Conservation (phyloP, 148 eudicot genomes). For the Rhododendron ovatum region DNA sequence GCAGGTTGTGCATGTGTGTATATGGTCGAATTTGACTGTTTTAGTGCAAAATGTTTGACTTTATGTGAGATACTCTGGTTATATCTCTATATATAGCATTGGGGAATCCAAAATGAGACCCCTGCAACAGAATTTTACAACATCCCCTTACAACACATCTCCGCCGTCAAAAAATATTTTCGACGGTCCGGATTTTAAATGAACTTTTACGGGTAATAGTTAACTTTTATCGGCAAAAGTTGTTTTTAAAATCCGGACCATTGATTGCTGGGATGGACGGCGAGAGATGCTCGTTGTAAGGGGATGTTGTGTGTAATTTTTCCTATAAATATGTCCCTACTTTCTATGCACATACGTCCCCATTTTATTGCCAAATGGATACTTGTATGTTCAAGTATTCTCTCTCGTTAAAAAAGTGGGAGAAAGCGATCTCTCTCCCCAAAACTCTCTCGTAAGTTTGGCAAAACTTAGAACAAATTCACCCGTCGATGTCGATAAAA, state of each 20-base stretch:
- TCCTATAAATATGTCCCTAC: too few species aligned
- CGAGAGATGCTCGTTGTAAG: too few species aligned
- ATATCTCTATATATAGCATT: neutral
- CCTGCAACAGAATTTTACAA: too few species aligned
- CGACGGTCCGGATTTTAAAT: too few species aligned
- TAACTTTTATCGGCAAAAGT: too few species aligned
- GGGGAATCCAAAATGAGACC: too few species aligned
- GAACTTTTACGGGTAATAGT: too few species aligned
- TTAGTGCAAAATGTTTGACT: neutral
- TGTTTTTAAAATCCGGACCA: too few species aligned
- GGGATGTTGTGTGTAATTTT: too few species aligned
- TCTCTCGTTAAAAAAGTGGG: neutral
- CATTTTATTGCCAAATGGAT: neutral
- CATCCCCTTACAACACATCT: too few species aligned
- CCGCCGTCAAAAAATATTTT: too few species aligned
- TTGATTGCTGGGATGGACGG: too few species aligned
- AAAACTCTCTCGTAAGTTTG: neutral
- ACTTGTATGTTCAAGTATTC: neutral
- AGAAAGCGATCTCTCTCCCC: neutral
- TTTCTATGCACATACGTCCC: neutral
- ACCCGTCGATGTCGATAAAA: neutral
- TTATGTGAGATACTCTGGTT: neutral
- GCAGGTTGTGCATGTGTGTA: slow-evolving; percentile 18
- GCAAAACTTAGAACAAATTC: neutral
- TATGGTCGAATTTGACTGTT: slow-evolving; percentile 1